Percentiles rank a stretch among this genome's conserved stretches.
Evolutionary conservation across 2,329 filamentous ascomycete species (phyloP).

Genomic region (Leptographium flavum): DNA sequence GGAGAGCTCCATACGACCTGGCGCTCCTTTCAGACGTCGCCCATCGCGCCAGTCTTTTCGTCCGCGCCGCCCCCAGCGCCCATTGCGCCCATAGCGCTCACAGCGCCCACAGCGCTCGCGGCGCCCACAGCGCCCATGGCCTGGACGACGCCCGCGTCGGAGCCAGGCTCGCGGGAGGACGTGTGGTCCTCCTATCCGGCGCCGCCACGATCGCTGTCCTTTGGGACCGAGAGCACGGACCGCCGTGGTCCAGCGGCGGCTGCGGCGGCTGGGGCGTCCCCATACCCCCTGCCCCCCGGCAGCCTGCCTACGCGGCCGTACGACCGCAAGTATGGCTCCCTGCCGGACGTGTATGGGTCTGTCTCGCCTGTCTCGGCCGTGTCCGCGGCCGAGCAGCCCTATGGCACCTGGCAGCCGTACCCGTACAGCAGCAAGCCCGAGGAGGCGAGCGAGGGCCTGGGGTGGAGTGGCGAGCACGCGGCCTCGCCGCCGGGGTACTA

Average conservation of each 20-base stretch:
- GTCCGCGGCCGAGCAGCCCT: conserved; percentile 15
- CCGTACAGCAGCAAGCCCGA: conserved; percentile 23
- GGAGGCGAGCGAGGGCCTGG: conserved; percentile 19
- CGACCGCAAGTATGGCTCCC: conserved; percentile 25
- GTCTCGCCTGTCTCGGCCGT: conserved; percentile 25
- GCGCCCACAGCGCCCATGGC: conserved; percentile 22
- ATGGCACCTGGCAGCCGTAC: conserved; percentile 15
- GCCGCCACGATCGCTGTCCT: conserved; percentile 32
- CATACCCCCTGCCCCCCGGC: too few relatives aligned
- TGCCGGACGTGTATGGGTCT: conserved; percentile 29
- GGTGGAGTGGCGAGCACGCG: conserved; percentile 19
- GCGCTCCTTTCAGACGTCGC: conserved; percentile 35
- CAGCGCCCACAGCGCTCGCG: conserved; percentile 32
- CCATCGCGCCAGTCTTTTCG: conserved; percentile 37
- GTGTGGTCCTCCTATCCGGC: conserved; percentile 29
- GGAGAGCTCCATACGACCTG: conserved; percentile 30
- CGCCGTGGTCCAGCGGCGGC: conserved; percentile 21
- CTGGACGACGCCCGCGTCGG: conserved; percentile 27
- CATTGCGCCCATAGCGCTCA: conserved; percentile 25
- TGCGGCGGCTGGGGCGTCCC: too few relatives aligned
- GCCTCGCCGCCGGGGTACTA: conserved; percentile 19
- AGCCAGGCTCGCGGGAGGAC: conserved; percentile 27
- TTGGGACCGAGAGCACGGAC: conserved; percentile 26
- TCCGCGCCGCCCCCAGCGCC: conserved; percentile 25
- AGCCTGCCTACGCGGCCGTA: conserved; percentile 19